Conservation (phyloP, 345 rosid genomes). For the Aegle marmelos region DNA sequence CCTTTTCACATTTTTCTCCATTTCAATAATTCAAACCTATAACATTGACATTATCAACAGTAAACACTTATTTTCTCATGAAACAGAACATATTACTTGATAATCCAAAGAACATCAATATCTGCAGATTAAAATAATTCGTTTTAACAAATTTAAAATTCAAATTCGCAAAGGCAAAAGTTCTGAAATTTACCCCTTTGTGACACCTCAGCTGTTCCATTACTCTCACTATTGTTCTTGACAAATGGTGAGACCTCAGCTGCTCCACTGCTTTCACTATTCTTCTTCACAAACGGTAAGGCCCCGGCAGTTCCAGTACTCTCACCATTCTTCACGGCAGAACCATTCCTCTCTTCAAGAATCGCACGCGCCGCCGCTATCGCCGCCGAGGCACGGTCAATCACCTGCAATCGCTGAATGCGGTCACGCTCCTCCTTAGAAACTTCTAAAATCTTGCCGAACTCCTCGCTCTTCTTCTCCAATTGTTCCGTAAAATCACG, state of each 20-base stretch:
- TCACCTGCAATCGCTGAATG: constrained; percentile 73
- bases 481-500: constrained; percentile 27
- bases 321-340: neutral
- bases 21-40: neutral
- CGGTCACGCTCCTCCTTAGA: constrained; percentile 77
- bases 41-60: neutral
- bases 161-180: neutral
- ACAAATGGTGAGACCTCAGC: neutral
- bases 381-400: constrained; percentile 84
- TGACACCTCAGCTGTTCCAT: neutral
- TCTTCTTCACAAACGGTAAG: neutral
- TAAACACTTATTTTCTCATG: neutral
- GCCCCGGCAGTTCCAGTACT: neutral
- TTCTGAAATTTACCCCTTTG: constrained; percentile 20
- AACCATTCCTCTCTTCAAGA: constrained; percentile 35
- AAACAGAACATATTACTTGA: neutral
- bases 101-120: neutral
- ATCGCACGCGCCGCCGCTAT: constrained; percentile 74
- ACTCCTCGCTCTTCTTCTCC: constrained; percentile 75
- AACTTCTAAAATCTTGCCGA: constrained; percentile 62
- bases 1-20: neutral
- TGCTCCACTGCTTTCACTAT: neutral
- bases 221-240: neutral
- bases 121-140: neutral
- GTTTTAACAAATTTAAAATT: neutral